Base-by-base conservation (phyloP, 2,329 filamentous ascomycete genomes). In the Fusarium sororula region DNA sequence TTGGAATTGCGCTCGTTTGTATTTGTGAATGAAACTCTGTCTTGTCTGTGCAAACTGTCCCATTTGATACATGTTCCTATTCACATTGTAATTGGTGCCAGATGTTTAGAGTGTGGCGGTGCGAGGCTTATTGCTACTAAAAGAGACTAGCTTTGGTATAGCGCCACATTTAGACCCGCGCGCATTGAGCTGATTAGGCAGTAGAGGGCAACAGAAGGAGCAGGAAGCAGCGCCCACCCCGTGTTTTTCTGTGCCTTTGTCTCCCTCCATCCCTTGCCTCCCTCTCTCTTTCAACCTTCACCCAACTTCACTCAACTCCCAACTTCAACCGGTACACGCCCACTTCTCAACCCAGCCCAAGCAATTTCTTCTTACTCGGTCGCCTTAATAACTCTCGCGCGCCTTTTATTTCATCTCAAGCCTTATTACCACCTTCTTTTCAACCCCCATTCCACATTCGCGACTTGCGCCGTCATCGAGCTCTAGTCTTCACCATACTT, bases 221-320 rank as follows among this genome's bases (percentile, higher is more conserved):
- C 67, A 55, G 67, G 67, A 68, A 62, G 69, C 70, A 70, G 63
- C 70, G 70, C 73, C 75, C 75, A 75, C 77, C 75, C 77, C 74
- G 61, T 78, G 69, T 77, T 79, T 79, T 79, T 50, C 73, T 74
- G 56, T 63, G 61, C 62, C 45, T 66, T 72, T 55, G 56, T 67
- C 44, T 59, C 63, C 62, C 37, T 70, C 30, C 54, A 38, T 59
- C 51, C 35, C 48, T 53, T 50, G 58, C 61, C 64, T 56, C 63
- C 62, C 50, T 75, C 62, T 32, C 63, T 65, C 59, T 64, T 68
- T 56, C 55, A 30, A 44, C 61, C 64, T 66, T 73, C 75, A 74
- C 70, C 67, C 45, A 60, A 53, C 45, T 68, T 54, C 20, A 55
- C 51, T n/a, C 44, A 51, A 53, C 63, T 51, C 58, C 63, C 65